Evolutionary conservation across 805 yeast species (phyloP).

Genomic region (Phaffomyces opuntiae): DNA sequence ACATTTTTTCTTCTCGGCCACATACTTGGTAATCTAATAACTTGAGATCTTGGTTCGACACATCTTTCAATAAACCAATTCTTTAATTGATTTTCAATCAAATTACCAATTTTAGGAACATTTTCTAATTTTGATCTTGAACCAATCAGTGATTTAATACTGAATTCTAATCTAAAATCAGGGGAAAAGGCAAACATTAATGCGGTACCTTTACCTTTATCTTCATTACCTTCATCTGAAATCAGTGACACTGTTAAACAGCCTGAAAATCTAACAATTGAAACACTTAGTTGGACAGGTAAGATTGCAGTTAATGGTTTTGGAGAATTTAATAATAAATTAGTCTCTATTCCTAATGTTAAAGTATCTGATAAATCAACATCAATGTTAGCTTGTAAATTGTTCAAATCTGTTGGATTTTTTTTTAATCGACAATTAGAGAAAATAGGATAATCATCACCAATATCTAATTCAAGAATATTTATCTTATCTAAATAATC

Average conservation of each 20-base stretch:
- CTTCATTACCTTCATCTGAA: slow-evolving; percentile 19
- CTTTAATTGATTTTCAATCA: slow-evolving; percentile 75
- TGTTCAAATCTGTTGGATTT: slow-evolving; percentile 39
- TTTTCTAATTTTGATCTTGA: slow-evolving; percentile 88
- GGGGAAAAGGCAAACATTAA: slow-evolving; percentile 87
- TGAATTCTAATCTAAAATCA: slow-evolving; percentile 83
- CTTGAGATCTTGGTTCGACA: slow-evolving; percentile 89
- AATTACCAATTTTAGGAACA: slow-evolving; percentile 82
- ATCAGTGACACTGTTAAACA: slow-evolving; percentile 65
- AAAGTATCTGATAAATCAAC: slow-evolving; percentile 84
- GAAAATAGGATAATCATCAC: slow-evolving; percentile 92
- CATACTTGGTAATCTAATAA: slow-evolving; percentile 73
- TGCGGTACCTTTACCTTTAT: slow-evolving; percentile 48
- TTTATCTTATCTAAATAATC: slow-evolving; percentile 72
- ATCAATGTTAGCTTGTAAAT: slow-evolving; percentile 80
- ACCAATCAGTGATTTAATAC: slow-evolving; percentile 84
- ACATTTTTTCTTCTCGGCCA: slow-evolving; percentile 72
- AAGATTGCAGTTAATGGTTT: slow-evolving; percentile 76
- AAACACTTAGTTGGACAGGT: slow-evolving; percentile 79
- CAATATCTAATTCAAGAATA: slow-evolving; percentile 84
- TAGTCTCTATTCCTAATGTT: slow-evolving; percentile 80
- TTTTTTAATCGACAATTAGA: slow-evolving; percentile 82
- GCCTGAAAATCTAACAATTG: slow-evolving; percentile 87
- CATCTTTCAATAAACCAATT: slow-evolving; percentile 91
- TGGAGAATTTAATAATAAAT: slow-evolving; percentile 72